phyloP scores from a whole-genome alignment of 106 monocot genomes.

The Gastrodia elata region DNA sequence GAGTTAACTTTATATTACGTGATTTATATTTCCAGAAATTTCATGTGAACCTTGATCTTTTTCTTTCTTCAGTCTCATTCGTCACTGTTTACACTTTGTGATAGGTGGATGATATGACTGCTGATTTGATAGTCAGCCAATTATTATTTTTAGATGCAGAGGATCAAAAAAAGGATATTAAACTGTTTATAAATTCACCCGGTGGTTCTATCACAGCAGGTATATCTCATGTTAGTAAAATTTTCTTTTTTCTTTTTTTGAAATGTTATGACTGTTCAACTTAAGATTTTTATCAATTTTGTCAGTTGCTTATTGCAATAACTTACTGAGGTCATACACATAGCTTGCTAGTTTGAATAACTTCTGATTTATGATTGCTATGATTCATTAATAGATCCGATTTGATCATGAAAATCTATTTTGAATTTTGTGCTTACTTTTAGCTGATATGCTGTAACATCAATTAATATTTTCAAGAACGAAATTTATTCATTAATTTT shows the following conservation, averaged over 20 bases:
- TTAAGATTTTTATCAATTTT: neutral
- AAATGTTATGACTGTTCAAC: neutral
- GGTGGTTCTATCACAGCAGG: conserved; percentile 93
- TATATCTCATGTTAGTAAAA: conserved; percentile 9
- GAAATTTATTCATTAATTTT: neutral
- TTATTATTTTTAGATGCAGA: conserved; percentile 86
- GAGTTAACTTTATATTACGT: neutral
- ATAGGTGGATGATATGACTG: conserved; percentile 73
- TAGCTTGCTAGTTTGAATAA: neutral
- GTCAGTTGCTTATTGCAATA: neutral
- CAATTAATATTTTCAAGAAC: neutral
- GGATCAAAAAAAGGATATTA: conserved; percentile 82
- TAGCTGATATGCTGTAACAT: neutral
- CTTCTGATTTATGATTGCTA: neutral
- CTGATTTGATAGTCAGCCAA: conserved; percentile 90
- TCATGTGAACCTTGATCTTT: neutral
- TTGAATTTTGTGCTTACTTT: neutral
- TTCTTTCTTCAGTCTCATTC: neutral
- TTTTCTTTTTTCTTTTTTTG: neutral
- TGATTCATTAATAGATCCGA: neutral
- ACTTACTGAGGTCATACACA: neutral
- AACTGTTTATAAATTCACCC: conserved; percentile 93
- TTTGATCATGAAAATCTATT: neutral
- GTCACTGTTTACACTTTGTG: neutral
- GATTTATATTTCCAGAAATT: neutral